A percentile compares a stretch with the other conserved stretches of the same genome.
These are phyloP conservation scores for Aotearoamyces nothofagi DNA, from an alignment of 2,329 filamentous ascomycete genomes.

Conservation along the genomic window DNA sequence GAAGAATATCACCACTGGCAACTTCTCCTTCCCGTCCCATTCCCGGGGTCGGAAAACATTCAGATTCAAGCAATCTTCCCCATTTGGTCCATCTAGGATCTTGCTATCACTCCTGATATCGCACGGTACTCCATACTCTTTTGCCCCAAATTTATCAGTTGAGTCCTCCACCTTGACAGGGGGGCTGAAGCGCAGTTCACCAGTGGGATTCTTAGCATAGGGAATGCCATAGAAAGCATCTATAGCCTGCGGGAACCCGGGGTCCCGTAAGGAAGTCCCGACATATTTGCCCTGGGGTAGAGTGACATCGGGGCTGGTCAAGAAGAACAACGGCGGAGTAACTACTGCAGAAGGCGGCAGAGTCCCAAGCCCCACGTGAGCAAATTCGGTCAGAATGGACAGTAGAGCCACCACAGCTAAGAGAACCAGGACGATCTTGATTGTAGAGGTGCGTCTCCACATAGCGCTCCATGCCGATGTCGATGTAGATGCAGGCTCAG, in stretches of 20 bases:
- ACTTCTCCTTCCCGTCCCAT: conserved; percentile 11
- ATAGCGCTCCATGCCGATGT: too few relatives aligned
- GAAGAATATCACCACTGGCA: conserved; percentile 43
- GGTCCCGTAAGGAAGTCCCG: neutral
- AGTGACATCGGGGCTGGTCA: neutral
- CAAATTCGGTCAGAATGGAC: too few relatives aligned
- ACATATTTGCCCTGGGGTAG: conserved; percentile 1
- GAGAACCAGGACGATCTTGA: too few relatives aligned
- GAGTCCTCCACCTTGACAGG: neutral
- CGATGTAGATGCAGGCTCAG: too few relatives aligned
- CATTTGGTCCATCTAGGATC: too few relatives aligned
- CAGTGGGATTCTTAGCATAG: conserved; percentile 27
- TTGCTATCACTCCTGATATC: too few relatives aligned
- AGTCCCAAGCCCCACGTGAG: too few relatives aligned
- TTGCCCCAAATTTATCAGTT: conserved; percentile 14
- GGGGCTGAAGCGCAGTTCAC: conserved; percentile 25
- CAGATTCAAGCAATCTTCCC: conserved; percentile 38
- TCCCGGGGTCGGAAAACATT: conserved; percentile 28
- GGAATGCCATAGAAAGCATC: conserved; percentile 29
- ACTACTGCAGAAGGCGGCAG: too few relatives aligned
- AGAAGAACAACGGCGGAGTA: too few relatives aligned
- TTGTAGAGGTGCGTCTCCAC: too few relatives aligned
- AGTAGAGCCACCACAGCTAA: too few relatives aligned
- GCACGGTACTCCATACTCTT: conserved; percentile 10
- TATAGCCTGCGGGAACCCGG: conserved; percentile 8